phyloP scores from a whole-genome alignment of 2,329 filamentous ascomycete species.

The Thielaviopsis euricoi region DNA sequence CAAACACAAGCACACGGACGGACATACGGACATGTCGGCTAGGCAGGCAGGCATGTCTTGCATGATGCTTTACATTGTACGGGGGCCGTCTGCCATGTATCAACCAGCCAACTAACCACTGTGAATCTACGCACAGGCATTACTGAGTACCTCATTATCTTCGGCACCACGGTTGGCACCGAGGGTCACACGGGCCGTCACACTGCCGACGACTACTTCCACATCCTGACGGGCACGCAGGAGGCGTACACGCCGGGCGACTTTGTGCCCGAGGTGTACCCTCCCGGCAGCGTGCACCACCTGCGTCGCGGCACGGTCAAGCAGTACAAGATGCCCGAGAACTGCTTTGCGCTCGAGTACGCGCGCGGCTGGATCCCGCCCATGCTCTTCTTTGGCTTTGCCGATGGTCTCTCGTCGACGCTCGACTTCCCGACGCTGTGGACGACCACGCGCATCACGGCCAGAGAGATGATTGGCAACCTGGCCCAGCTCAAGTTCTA shows the following conservation, averaged over 20 bases:
- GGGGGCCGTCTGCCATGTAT: no score
- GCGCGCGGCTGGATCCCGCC: slow-evolving; percentile 81
- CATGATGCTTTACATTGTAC: no score
- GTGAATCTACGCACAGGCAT: slow-evolving; percentile 30
- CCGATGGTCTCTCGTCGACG: slow-evolving; percentile 64
- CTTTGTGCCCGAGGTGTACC: slow-evolving; percentile 54
- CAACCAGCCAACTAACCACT: slow-evolving; percentile 7
- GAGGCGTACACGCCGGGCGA: slow-evolving; percentile 54
- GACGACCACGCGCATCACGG: slow-evolving; percentile 61
- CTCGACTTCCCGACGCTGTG: slow-evolving; percentile 74
- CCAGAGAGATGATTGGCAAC: slow-evolving; percentile 58
- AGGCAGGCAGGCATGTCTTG: no score
- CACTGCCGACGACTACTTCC: slow-evolving; percentile 88
- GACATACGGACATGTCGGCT: no score
- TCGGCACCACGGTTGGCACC: slow-evolving; percentile 67
- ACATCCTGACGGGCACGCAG: slow-evolving; percentile 69
- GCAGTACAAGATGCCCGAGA: slow-evolving; percentile 67
- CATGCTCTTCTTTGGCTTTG: slow-evolving; percentile 82
- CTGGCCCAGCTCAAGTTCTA: slow-evolving; percentile 55
- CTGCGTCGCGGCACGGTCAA: slow-evolving; percentile 54
- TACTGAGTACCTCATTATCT: slow-evolving; percentile 83
- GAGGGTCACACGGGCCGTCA: slow-evolving; percentile 80
- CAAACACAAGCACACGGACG: not conserved
- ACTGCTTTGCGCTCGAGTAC: slow-evolving; percentile 70
- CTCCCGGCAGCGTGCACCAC: slow-evolving; percentile 53